Evolutionary conservation across 176 grass and related monocot species (phyloP).

Genomic region (Poa annua): DNA sequence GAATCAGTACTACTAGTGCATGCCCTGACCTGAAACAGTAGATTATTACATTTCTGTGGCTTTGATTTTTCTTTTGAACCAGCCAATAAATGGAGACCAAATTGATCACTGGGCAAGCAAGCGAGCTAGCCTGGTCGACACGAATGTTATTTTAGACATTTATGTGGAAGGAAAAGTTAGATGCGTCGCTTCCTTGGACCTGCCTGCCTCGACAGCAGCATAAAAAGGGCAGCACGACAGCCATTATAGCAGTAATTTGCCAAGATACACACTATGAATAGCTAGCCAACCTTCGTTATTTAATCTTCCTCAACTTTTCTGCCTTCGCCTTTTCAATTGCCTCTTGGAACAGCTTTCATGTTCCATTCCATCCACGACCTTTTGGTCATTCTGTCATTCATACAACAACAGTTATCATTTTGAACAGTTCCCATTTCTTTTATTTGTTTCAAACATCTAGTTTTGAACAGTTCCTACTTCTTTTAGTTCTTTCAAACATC

Average conservation of each 20-base stretch:
- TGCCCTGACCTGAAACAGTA: not conserved
- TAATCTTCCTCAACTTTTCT: not conserved
- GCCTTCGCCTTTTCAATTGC: not conserved
- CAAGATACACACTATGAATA: constrained; percentile 34
- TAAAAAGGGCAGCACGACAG: constrained; percentile 50
- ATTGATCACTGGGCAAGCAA: not conserved
- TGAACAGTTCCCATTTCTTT: not conserved
- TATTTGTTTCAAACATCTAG: not conserved
- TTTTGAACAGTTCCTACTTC: too few species aligned
- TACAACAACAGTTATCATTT: not conserved
- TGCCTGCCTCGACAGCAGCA: constrained; percentile 35
- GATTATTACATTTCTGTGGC: not conserved
- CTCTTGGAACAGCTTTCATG: constrained; percentile 21
- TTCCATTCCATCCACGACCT: constrained; percentile 21
- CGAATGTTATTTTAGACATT: constrained; percentile 55
- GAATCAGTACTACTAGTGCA: not conserved
- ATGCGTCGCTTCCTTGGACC: constrained; percentile 34
- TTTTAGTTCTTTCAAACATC: too few species aligned
- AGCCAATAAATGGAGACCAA: constrained; percentile 27
- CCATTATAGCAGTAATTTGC: constrained; percentile 41
- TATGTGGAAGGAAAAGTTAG: constrained; percentile 59
- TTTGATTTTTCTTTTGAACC: not conserved
- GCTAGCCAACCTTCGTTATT: not conserved
- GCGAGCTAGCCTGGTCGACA: constrained; percentile 39
- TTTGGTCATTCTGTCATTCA: constrained; percentile 9